A percentile compares a stretch with the other conserved stretches of the same genome.
Evolutionary conservation across 2,329 filamentous ascomycete genomes (phyloP).

Genomic region (Pestalotiopsis sp.): DNA sequence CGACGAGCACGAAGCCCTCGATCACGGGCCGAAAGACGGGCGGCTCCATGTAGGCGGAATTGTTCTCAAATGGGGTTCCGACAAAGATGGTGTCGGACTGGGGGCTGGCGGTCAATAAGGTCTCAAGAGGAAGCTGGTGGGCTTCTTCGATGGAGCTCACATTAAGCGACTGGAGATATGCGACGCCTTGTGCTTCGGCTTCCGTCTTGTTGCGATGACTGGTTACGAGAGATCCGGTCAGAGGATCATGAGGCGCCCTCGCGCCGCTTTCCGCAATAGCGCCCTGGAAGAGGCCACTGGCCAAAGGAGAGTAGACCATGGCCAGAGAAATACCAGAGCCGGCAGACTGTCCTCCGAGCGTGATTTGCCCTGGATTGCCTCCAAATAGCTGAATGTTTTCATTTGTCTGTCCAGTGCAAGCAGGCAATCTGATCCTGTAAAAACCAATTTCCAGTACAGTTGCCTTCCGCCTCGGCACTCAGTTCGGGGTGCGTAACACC

Average conservation of each 20-base stretch:
- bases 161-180: slow-evolving; percentile 20
- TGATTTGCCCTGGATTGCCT: slow-evolving; percentile 21
- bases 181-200: slow-evolving; percentile 19
- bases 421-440: slow-evolving; percentile 25
- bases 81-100: slow-evolving; percentile 22
- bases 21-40: slow-evolving; percentile 28
- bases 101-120: slow-evolving; percentile 16
- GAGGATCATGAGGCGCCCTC: slow-evolving; percentile 28
- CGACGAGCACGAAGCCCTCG: slow-evolving; percentile 28
- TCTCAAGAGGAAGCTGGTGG: slow-evolving; percentile 18
- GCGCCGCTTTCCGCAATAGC: slow-evolving; percentile 33
- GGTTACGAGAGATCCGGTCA: slow-evolving; percentile 26
- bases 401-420: slow-evolving; percentile 12
- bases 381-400: slow-evolving; percentile 17
- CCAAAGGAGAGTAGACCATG: slow-evolving; percentile 26
- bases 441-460: slow-evolving; percentile 28
- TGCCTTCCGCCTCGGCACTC: slow-evolving; percentile 22
- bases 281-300: slow-evolving; percentile 22
- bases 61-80: slow-evolving; percentile 24
- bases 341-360: slow-evolving; percentile 14
- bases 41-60: slow-evolving; percentile 18
- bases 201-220: slow-evolving; percentile 23
- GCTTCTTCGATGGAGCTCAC: slow-evolving; percentile 21
- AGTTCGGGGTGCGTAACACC: slow-evolving; percentile 26
- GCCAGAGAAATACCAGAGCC: slow-evolving; percentile 20